phyloP scores from a whole-genome alignment of 306 rosid genomes.

The Ceratonia siliqua region DNA sequence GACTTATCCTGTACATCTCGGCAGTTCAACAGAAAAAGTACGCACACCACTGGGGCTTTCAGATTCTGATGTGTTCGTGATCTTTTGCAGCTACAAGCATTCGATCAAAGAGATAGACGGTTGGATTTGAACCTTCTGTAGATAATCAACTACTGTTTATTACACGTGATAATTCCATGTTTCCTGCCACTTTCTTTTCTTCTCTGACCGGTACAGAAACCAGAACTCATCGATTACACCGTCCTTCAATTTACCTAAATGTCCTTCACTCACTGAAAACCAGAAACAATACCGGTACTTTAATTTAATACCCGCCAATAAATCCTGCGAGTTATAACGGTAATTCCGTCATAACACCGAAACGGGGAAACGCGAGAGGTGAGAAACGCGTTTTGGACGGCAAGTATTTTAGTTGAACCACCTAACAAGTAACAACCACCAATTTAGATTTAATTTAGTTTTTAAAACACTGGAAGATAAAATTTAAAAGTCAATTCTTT shows the following conservation, averaged over 20 bases:
- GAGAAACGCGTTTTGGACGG: constrained; percentile 68
- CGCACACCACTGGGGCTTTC: background rate
- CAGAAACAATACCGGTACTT: background rate
- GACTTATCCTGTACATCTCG: constrained; percentile 29
- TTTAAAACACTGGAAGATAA: background rate
- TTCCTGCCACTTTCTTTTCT: constrained; percentile 29
- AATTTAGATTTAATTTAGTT: constrained; percentile 26
- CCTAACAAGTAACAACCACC: constrained; percentile 57
- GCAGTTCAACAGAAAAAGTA: constrained; percentile 27
- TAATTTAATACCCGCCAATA: constrained; percentile 3
- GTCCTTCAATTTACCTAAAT: constrained; percentile 4
- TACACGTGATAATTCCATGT: constrained; percentile 36
- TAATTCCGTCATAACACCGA: constrained; percentile 11
- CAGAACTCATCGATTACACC: constrained; percentile 34
- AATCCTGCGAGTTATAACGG: background rate
- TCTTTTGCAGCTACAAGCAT: background rate
- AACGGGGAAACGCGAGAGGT: constrained; percentile 39
- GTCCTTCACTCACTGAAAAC: constrained; percentile 11
- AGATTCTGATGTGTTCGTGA: background rate
- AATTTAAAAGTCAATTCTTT: background rate
- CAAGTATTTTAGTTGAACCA: constrained; percentile 62
- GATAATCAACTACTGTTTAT: background rate
- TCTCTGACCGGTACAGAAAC: constrained; percentile 33
- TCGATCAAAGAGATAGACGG: constrained; percentile 9
- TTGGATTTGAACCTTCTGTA: background rate